Percentiles rank a stretch among this genome's conserved stretches.
Conservation (phyloP, 2,329 filamentous ascomycete species). For the Cordyceps cateniannulata region DNA sequence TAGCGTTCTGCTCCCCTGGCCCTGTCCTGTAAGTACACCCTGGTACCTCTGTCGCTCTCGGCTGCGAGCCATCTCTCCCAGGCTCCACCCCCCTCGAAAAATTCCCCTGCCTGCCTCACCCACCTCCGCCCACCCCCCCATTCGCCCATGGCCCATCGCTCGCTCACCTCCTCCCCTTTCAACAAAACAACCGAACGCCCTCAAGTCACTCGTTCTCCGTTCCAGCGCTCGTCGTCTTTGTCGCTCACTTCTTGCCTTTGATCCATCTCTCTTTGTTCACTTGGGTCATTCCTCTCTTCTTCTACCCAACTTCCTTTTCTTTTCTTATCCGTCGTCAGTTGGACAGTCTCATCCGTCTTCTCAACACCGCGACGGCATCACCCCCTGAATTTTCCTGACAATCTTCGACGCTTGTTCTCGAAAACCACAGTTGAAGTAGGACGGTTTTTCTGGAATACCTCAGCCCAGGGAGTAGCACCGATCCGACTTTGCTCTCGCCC, state of each 20-base stretch:
- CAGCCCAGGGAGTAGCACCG: not conserved
- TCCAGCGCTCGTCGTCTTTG: constrained; percentile 7
- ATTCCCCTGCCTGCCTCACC: constrained; percentile 17
- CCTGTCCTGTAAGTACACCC: not conserved
- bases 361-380: not conserved
- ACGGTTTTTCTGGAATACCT: not conserved
- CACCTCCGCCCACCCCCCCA: constrained; percentile 18
- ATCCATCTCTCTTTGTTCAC: constrained; percentile 10
- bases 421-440: not conserved
- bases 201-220: constrained; percentile 14
- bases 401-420: not conserved
- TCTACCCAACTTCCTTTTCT: constrained; percentile 9
- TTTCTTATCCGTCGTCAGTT: not conserved
- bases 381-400: not conserved
- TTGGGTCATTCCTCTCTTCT: constrained; percentile 10
- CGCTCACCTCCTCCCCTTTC: constrained; percentile 25
- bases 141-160: constrained; percentile 13
- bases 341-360: not conserved
- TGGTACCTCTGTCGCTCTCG: not conserved
- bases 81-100: constrained; percentile 8
- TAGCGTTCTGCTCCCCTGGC: not conserved
- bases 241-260: constrained; percentile 12
- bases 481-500: not conserved
- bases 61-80: no score
- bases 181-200: constrained; percentile 29